phyloP scores from a whole-genome alignment of 495 filamentous ascomycete species.

The Trichocladium antarcticum region DNA sequence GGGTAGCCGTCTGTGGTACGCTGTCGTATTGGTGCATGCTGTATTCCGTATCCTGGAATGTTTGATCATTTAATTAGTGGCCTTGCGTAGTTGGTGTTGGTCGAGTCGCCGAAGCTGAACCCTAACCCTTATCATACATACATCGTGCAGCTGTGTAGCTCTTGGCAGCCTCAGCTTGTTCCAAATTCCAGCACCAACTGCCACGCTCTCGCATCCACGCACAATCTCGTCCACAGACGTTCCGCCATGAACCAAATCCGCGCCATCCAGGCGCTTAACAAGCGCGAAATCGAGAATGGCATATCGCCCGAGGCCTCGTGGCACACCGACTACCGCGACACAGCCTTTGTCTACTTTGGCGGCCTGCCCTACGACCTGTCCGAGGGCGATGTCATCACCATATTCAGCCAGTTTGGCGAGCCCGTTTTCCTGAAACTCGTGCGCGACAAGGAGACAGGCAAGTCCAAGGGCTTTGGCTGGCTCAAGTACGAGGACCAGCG shows the following conservation, averaged over 20 bases:
- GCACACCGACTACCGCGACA: constrained; percentile 96
- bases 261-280: constrained; percentile 84
- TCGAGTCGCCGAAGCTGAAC: neutral
- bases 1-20: neutral
- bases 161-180: constrained; percentile 9
- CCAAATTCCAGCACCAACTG: constrained; percentile 11
- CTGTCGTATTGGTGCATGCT: neutral
- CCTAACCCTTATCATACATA: constrained; percentile 4
- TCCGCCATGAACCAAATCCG: constrained; percentile 78
- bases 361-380: constrained; percentile 88
- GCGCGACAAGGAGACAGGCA: constrained; percentile 92
- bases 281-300: constrained; percentile 83
- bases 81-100: no score
- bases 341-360: constrained; percentile 92
- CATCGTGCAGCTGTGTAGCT: neutral
- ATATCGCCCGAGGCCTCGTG: constrained; percentile 78
- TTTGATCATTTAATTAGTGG: no score
- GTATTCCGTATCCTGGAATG: no score
- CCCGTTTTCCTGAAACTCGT: constrained; percentile 81
- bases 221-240: no score
- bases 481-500: constrained; percentile 98
- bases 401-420: constrained; percentile 96
- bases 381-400: constrained; percentile 90
- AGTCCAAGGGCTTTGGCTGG: constrained; percentile 86
- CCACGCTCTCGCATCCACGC: no score